Base-by-base conservation (phyloP, 1,139 yeast genomes). In the Trichomonascaceae sp. region DNA sequence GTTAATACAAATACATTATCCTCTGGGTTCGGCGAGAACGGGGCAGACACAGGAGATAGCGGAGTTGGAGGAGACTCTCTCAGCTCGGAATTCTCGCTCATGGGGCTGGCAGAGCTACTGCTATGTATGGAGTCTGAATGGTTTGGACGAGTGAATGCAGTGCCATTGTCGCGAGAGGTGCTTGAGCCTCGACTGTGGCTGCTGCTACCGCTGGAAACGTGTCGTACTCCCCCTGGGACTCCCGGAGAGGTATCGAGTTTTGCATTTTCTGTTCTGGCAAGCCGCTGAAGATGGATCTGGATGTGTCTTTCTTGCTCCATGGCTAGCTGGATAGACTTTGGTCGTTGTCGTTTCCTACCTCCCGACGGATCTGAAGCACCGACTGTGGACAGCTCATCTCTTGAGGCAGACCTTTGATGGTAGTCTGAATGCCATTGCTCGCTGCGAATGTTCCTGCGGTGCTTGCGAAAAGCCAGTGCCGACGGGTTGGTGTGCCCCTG, bases 241-340 rank as follows among this genome's bases (percentile, higher is more conserved):
- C 9, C 6, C 23, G 23, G 11, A 6, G 23, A 20, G 6, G 23
- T 20, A 18, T 28, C 28, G 8, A 50, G 39, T 13, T 46, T 39
- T 6, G 56, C 58, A 39, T 56, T 56, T 22, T 54, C 56, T 2
- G 50, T 35, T 9, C 60, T 48, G 4, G 60, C 60, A 17, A 55
- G 42, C 35, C 42, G 45, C 31, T 47, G 50, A 5, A 56, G 44
- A 34, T 46, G 48, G 25, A 44, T 51, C 37, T 53, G 59, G n/a
- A 55, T 37, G 14, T 37, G 31, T 15, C 42, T 41, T 26, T 54
- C 58, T 36, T 53, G 49, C 27, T 44, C 48, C n/a, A 37, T 15
- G 9, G 38, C 43, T 13, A 40, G 37, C 18, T 41, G 43, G 27
- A 41, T 37, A 11, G 46, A 43, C 11, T 36, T 26, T 16, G 39